These are phyloP conservation scores for Candida buenavistaensis DNA, from an alignment of 1,139 yeast genomes.

Conservation along the genomic window DNA sequence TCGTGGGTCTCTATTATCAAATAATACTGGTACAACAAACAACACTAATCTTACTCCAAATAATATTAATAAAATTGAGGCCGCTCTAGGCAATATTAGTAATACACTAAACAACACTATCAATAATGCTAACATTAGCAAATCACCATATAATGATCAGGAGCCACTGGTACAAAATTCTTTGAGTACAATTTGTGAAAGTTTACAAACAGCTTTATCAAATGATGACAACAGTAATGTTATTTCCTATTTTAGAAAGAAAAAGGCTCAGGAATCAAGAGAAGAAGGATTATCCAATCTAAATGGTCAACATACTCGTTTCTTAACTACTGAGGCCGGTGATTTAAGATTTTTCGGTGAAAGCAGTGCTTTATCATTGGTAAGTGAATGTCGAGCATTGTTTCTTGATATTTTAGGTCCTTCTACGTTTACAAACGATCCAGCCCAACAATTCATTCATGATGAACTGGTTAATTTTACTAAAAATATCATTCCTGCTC, in stretches of 20 bases:
- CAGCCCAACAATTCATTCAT: slow-evolving; percentile 28
- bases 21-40: background rate
- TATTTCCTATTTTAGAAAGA: slow-evolving; percentile 3
- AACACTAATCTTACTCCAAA: no score
- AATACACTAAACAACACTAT: background rate
- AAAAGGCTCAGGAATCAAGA: slow-evolving; percentile 6
- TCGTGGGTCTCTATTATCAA: slow-evolving; percentile 1
- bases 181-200: slow-evolving; percentile 13
- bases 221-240: slow-evolving; percentile 13
- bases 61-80: background rate
- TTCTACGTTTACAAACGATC: slow-evolving; percentile 31
- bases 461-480: slow-evolving; percentile 26
- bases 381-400: slow-evolving; percentile 24
- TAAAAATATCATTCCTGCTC: slow-evolving; percentile 21
- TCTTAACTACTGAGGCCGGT: slow-evolving; percentile 20
- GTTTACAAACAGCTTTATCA: slow-evolving; percentile 24
- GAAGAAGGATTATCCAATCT: slow-evolving; percentile 16
- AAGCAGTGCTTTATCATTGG: slow-evolving; percentile 24
- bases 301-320: slow-evolving; percentile 17
- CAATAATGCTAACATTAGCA: background rate
- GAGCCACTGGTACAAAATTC: slow-evolving; percentile 22
- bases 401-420: slow-evolving; percentile 17
- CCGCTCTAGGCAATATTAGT: background rate
- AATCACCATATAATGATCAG: background rate
- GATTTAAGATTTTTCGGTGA: slow-evolving; percentile 26